phyloP scores from a whole-genome alignment of 2,329 filamentous ascomycete species.

The Pseudocercospora macadamiae region DNA sequence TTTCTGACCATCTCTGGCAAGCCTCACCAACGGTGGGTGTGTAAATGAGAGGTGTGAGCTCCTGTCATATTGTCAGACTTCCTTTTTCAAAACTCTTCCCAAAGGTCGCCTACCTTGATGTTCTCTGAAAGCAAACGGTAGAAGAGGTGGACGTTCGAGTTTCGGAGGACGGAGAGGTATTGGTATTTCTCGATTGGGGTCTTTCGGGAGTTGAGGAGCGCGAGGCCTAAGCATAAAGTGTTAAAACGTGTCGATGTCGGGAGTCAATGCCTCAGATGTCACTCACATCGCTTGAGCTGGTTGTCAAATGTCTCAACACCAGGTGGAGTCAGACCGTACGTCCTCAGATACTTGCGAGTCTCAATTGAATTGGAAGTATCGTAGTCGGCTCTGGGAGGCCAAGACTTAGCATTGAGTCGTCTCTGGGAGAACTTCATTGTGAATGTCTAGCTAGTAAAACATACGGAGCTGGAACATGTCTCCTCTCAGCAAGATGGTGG shows the following conservation, averaged over 20 bases:
- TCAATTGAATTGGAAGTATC: constrained; percentile 54
- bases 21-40: constrained; percentile 93
- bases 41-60: constrained; percentile 83
- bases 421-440: constrained; percentile 5
- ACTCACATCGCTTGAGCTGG: constrained; percentile 55
- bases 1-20: constrained; percentile 91
- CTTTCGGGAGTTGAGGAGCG: constrained; percentile 70
- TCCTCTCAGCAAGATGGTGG: constrained; percentile 38
- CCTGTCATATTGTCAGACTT: constrained; percentile 47
- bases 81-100: neutral
- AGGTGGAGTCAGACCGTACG: constrained; percentile 57
- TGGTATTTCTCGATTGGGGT: constrained; percentile 81
- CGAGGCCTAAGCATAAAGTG: constrained; percentile 70
- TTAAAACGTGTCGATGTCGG: constrained; percentile 31
- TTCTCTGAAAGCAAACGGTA: constrained; percentile 80
- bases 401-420: constrained; percentile 16
- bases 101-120: constrained; percentile 51
- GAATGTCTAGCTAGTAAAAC: constrained; percentile 11
- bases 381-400: constrained; percentile 43
- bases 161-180: constrained; percentile 76
- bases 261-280: neutral
- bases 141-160: constrained; percentile 78
- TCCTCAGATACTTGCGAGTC: constrained; percentile 54
- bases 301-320: constrained; percentile 54
- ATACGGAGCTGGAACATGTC: constrained; percentile 30